Evolutionary conservation across 192 early-diverging fungal species (phyloP), one percentile per base, ranked within the genome.

Genomic region (Cladochytrium replicatum): DNA sequence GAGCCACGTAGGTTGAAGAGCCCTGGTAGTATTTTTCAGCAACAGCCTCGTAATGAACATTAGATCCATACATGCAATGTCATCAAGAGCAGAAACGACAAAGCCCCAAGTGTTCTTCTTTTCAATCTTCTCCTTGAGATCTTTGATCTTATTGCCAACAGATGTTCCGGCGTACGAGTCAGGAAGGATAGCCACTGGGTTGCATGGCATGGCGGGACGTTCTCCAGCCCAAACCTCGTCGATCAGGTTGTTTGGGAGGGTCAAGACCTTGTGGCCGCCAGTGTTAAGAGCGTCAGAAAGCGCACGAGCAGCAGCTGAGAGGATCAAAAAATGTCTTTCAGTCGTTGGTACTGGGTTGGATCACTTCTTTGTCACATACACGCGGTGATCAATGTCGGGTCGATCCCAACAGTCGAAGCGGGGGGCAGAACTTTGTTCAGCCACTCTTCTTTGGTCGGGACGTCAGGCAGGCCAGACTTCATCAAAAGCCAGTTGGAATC

Each of bases 1-100:
- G 82, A 81, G 15, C 95, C 95, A 48, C 95, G 85, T 43, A 98
- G 66, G 60, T 98, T 98, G 66, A 91, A 90, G 27, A 98, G 72
- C 95, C 95, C 66, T 70, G 41, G n/a, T n/a, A n/a, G n/a, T n/a
- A n/a, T n/a, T n/a, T n/a, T n/a, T n/a, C n/a, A n/a, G n/a, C n/a
- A n/a, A n/a, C n/a, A n/a, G 28, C 13, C 15, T 42, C 23, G n/a
- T n/a, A 28, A 45, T 24, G 3, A 17, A 55, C 2, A 11, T n/a
- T 32, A 50, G n/a, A n/a, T n/a, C n/a, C 64, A 53, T 46, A 70
- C 69, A 98, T 6, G 89, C 88, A 52, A 98, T 78, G 68, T 98
- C 95, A 61, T 96, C 95, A 45, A 99, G 71, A 6, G 83, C 90
- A 4, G 91, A 80, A 3, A 93, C 79, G 2, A 91, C 78, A 39